Evolutionary conservation across 2,329 filamentous ascomycete genomes (phyloP), one percentile per base, ranked within the genome.

Genomic region (Pseudogymnoascus sp.): DNA sequence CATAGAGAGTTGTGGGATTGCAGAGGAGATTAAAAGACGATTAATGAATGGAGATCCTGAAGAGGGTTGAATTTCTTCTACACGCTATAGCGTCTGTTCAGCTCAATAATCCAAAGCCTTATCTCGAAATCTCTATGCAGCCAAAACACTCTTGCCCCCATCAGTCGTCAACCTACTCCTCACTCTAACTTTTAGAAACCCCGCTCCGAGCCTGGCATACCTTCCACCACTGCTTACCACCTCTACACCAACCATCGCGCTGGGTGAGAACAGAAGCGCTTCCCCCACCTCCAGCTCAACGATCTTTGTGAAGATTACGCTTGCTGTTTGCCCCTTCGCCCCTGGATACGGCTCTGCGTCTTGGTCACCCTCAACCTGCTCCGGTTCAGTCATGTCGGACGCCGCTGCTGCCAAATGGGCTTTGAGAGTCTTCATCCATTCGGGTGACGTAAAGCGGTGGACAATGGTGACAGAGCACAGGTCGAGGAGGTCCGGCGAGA

Each of bases 381-480:
- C 72, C 66, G 68, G 67, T 64, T 70, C 69, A 58, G 66, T 66
- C 58, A 73, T 58, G 6, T 66, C 11, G 30, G 60, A 38, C 59
- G 69, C 65, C 12, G 77, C 69, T 2, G 74, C 82, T 4, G 80
- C 82, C 1, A 88, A 72, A 69, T 84, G 76, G 0, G 66, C 65
- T 52, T 71, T 69, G 5, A 84, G 73, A 2, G 38, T 33, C 33
- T n/a, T 69, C 28, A 84, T 79, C 88, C 87, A 90, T 1, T 80
- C 79, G 0, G 87, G 87, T 0, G 82, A 86, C 0, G 79, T 84
- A 72, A 92, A 92, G 0, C 86, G 80, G 69, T 92, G 89, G 0
- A 92, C 84, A 14, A 92, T 79, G 0, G 84, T 88, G n/a, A 89
- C 75, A 0, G 84, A 86, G 71, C 86, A 91, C 0, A 93, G 76